phyloP scores from a whole-genome alignment of 371 early-diverging fungal genomes.

The Massospora cicadina region DNA sequence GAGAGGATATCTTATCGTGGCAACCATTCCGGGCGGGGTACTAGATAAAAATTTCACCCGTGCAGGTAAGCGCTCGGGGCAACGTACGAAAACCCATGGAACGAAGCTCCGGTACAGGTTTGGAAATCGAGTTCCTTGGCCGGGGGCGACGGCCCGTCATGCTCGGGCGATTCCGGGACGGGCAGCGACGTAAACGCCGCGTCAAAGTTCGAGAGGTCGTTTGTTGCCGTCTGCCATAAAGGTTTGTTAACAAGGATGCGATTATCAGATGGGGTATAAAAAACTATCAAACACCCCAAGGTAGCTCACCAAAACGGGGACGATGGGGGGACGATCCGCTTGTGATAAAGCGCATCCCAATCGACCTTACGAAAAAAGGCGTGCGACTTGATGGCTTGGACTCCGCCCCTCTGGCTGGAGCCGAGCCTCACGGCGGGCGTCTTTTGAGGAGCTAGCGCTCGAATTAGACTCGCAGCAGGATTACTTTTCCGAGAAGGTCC shows the following conservation, averaged over 20 bases:
- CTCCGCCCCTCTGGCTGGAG: conserved; percentile 32
- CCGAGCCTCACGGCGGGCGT: conserved; percentile 49
- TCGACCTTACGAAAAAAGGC: conserved; percentile 55
- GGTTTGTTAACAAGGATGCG: not conserved
- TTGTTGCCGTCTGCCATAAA: conserved; percentile 22
- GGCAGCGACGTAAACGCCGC: conserved; percentile 36
- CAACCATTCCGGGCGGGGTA: too few relatives aligned
- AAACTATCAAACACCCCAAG: not conserved
- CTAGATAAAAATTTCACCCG: too few relatives aligned
- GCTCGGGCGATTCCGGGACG: conserved; percentile 17
- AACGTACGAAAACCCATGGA: conserved; percentile 1
- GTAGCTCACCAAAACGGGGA: conserved; percentile 43
- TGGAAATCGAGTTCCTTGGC: too few relatives aligned
- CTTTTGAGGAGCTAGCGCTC: conserved; percentile 34
- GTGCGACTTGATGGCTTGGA: conserved; percentile 47
- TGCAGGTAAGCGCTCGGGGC: not conserved
- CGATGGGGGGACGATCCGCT: conserved; percentile 50
- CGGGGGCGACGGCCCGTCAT: not conserved
- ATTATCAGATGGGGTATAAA: not conserved
- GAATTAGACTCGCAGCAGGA: conserved; percentile 1
- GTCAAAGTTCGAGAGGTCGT: conserved; percentile 63
- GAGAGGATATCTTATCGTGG: too few relatives aligned
- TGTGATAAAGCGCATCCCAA: conserved; percentile 39
- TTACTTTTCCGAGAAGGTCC: conserved; percentile 31
- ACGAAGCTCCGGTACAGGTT: not conserved